phyloP scores from a whole-genome alignment of 1,139 yeast species.

The Taiozyma sp. region DNA sequence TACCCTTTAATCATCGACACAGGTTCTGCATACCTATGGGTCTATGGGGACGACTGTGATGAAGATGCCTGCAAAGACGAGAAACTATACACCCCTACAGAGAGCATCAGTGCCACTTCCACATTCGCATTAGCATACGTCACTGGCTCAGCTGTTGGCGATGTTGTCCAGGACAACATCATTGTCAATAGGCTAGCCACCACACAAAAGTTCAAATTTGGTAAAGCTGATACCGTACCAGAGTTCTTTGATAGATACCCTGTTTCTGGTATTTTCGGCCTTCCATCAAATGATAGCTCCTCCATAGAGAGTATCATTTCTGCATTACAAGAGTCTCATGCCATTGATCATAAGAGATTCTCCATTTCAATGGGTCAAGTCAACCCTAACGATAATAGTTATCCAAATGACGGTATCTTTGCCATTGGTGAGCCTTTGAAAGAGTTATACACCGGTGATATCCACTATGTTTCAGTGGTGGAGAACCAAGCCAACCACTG shows the following conservation, averaged over 20 bases:
- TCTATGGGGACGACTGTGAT: slow-evolving; percentile 48
- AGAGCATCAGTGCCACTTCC: slow-evolving; percentile 16
- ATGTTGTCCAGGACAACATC: slow-evolving; percentile 35
- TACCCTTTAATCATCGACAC: slow-evolving; percentile 58
- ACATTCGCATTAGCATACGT: slow-evolving; percentile 46
- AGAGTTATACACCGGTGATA: slow-evolving; percentile 37
- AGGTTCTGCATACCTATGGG: slow-evolving; percentile 62
- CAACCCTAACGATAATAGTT: slow-evolving; percentile 24
- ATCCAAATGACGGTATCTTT: slow-evolving; percentile 35
- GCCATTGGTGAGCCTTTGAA: slow-evolving; percentile 39
- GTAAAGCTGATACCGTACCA: slow-evolving; percentile 50
- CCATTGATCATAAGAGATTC: slow-evolving; percentile 34
- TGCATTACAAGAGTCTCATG: slow-evolving; percentile 31
- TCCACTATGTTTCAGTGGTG: slow-evolving; percentile 37
- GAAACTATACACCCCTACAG: slow-evolving; percentile 20
- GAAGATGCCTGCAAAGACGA: slow-evolving; percentile 39
- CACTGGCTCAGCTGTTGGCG: slow-evolving; percentile 51
- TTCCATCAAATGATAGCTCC: slow-evolving; percentile 37
- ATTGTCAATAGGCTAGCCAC: slow-evolving; percentile 38
- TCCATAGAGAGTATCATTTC: slow-evolving; percentile 35
- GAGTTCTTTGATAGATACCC: slow-evolving; percentile 45
- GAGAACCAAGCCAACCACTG: slow-evolving; percentile 41
- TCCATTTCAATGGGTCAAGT: slow-evolving; percentile 37
- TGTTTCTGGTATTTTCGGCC: slow-evolving; percentile 58
- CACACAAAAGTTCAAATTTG: slow-evolving; percentile 39